Evolutionary conservation across 768 basidiomycete species (phyloP), one percentile per base, ranked within the genome.

Genomic region (Calocybe gangraenosa): DNA sequence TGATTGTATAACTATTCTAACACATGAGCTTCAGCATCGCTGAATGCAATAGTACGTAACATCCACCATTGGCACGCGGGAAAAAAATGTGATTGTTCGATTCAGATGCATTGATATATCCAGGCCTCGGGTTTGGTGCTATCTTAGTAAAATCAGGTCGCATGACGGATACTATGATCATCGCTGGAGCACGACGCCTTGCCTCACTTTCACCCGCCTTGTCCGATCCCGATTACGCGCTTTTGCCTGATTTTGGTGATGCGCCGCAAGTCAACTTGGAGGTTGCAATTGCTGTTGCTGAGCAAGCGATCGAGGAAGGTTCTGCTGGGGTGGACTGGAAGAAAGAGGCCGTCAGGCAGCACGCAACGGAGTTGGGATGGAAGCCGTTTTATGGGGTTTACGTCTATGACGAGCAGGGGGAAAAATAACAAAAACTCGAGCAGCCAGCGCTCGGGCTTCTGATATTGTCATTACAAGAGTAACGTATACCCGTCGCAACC

Each of bases 111-210:
- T 70, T 92, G 5, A 84, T 92, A 40, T 92, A 91, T 62, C 90
- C 91, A 2, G 92, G 88, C 19, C 75, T 93, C 23, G 90, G 89
- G 6, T 82, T 88, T 48, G 91, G 91, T 28, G 75, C 87, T 31
- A 81, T 92, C 55, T 67, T 91, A 19, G 69, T 80, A 8, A 68
- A 81, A 48, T 80, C 87, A 0, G 70, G 75, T 4, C 64, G 58
- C 7, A 72, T 94, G 54, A 83, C 87, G 1, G 87, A 92, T 61
- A 77, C 73, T n/a, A 92, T 94, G 92, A 86, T 94, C 60, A 81
- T 91, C 32, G 85, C 85, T 2, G 91, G 87, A 7, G 81, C 88
- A 0, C 74, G 69, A 20, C 76, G 82, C 10, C 82, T 94, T 30
- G 87, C 90, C 0, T 69, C 78, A 7, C 76, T 93, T 34, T 81